Evolutionary conservation across 108 stramenopile species (phyloP), one percentile per base, ranked within the genome.

Genomic region (Craspedostauros australis): DNA sequence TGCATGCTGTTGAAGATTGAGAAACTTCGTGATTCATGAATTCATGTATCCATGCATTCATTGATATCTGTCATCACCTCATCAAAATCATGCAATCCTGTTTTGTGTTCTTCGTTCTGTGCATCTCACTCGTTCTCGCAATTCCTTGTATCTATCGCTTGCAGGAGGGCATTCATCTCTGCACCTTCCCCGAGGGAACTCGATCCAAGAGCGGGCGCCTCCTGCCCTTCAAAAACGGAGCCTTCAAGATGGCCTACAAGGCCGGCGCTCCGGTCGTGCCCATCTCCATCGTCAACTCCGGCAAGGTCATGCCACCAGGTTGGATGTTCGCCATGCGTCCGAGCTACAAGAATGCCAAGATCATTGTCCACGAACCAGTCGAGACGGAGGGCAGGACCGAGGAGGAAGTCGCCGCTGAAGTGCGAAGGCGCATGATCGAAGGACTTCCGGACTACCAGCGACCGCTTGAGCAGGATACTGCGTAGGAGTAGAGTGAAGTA

Each of bases 241-340:
- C 91, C 8, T 93, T 89, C 70, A 88, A 87, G 64, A 93, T 93
- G 91, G 91, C 91, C 0, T 70, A 84, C 51, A 89, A 89, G 53
- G 85, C 79, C 3, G 80, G 79, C 15, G 84, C 86, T 16, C 85
- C 84, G 5, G 76, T 93, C 16, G 53, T 93, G 29, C 91, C 91
- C 12, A 56, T 93, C 27, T 82, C 82, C 11, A 93, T 93, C 62
- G 66, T 68, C 15, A 71, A 72, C 16, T 71, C 79, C 23, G 69
- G 70, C 31, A 65, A 73, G 21, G 76, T 72, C 49, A 86, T 82
- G 79, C 82, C 91, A 0, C 46, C 56, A 2, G 62, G 80, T 42
- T 87, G 85, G 85, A 82, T 93, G 76, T 82, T 89, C 48, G 86
- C 91, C 5, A 71, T 68, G 41, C 68, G 69, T 23, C 69, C 82